phyloP scores from a whole-genome alignment of 352 stramenopile species.

The Globisporangium parvum region DNA sequence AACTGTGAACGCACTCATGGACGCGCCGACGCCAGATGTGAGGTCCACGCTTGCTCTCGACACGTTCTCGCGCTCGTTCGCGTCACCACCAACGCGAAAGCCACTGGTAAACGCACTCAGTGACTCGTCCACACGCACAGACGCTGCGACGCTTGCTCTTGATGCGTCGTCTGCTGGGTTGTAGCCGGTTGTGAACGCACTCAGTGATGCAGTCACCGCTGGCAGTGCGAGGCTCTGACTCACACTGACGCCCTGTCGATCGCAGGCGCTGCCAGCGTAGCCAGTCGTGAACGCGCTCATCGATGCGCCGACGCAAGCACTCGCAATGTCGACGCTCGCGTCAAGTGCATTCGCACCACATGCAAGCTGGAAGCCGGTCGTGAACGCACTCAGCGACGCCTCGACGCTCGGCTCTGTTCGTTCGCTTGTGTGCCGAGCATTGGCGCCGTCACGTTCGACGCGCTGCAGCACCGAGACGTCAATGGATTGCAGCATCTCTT shows the following conservation, averaged over 20 bases:
- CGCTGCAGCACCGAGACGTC: slow-evolving; percentile 13
- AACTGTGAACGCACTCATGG: slow-evolving; percentile 33
- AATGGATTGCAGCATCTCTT: slow-evolving; percentile 46
- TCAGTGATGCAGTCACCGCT: slow-evolving; percentile 13
- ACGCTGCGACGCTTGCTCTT: neutral
- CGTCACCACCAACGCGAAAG: slow-evolving; percentile 9
- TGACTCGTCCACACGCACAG: slow-evolving; percentile 20
- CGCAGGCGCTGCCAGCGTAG: neutral
- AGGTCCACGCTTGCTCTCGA: slow-evolving; percentile 14
- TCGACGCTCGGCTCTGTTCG: slow-evolving; percentile 12
- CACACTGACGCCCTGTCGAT: neutral
- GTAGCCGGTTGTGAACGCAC: slow-evolving; percentile 20
- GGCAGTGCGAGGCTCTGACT: neutral
- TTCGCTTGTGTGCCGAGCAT: neutral
- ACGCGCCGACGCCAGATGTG: slow-evolving; percentile 15
- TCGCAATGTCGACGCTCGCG: too few species aligned
- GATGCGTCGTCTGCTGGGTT: slow-evolving; percentile 1
- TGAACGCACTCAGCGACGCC: slow-evolving; percentile 36
- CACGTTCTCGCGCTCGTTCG: neutral
- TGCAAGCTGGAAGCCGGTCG: neutral
- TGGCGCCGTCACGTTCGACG: neutral
- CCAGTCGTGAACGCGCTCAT: slow-evolving; percentile 29
- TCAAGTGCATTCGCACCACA: too few species aligned
- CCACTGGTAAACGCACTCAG: slow-evolving; percentile 35
- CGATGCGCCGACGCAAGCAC: slow-evolving; percentile 18